phyloP scores from a whole-genome alignment of 2,329 filamentous ascomycete species.

The Tolypocladium ophioglossoides region DNA sequence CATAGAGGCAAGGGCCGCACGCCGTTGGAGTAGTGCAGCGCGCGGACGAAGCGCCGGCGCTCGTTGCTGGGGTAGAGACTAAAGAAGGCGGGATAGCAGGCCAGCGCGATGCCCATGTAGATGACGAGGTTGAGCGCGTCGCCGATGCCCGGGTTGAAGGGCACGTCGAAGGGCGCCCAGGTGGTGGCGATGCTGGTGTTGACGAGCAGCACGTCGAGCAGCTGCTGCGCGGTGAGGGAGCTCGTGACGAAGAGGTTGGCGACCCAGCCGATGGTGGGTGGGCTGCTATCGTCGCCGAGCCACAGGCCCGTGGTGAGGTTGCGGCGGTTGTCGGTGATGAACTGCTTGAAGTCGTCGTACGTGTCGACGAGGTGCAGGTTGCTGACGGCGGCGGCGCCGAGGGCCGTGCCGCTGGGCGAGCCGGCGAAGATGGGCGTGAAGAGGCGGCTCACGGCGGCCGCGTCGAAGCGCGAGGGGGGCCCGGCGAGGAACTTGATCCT shows the following conservation, averaged over 20 bases:
- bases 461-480: slow-evolving; percentile 25
- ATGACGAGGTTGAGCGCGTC: slow-evolving; percentile 68
- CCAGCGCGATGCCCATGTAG: slow-evolving; percentile 72
- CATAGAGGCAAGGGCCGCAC: slow-evolving; percentile 74
- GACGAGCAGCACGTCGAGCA: slow-evolving; percentile 54
- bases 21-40: slow-evolving; percentile 85
- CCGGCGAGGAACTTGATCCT: slow-evolving; percentile 19
- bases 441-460: slow-evolving; percentile 17
- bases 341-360: slow-evolving; percentile 56
- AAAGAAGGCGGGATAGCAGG: slow-evolving; percentile 76
- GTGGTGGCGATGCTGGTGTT: slow-evolving; percentile 60
- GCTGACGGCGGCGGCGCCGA: slow-evolving; percentile 9
- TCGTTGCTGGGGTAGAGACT: slow-evolving; percentile 83
- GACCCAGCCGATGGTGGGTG: slow-evolving; percentile 61
- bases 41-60: slow-evolving; percentile 65
- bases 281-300: slow-evolving; percentile 48
- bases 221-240: slow-evolving; percentile 53
- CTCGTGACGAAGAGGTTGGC: slow-evolving; percentile 49
- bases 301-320: slow-evolving; percentile 70
- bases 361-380: slow-evolving; percentile 47
- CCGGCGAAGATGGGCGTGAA: slow-evolving; percentile 29
- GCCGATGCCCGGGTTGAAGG: slow-evolving; percentile 58
- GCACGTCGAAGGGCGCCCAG: slow-evolving; percentile 66
- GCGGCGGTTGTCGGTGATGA: slow-evolving; percentile 50
- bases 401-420: slow-evolving; percentile 9